phyloP scores from a whole-genome alignment of 108 stramenopile genomes.

The Discostella stelligeroides region DNA sequence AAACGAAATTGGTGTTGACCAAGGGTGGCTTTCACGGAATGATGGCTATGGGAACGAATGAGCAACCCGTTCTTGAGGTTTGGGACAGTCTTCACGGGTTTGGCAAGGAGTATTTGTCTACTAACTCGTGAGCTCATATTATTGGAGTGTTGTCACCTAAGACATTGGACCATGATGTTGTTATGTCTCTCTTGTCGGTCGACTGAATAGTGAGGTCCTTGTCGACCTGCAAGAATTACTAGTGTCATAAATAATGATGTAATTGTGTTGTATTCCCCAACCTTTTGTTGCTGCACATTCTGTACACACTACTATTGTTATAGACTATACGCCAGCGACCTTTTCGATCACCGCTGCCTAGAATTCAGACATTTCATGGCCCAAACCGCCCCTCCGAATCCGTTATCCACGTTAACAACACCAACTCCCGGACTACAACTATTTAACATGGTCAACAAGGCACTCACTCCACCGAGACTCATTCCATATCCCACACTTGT shows the following conservation, averaged over 20 bases:
- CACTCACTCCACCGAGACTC: conserved; percentile 89
- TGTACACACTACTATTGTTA: too few species aligned
- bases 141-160: too few species aligned
- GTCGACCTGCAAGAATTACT: too few species aligned
- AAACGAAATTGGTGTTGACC: conserved; percentile 22
- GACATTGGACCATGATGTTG: too few species aligned
- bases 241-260: too few species aligned
- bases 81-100: conserved; percentile 22
- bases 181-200: too few species aligned
- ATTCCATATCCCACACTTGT: conserved; percentile 95
- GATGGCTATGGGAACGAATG: conserved; percentile 27
- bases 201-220: too few species aligned
- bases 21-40: conserved; percentile 35
- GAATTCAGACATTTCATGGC: conserved; percentile 80
- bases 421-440: conserved; percentile 95
- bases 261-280: too few species aligned
- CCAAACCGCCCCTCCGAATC: conserved; percentile 94
- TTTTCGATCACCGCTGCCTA: conserved; percentile 13
- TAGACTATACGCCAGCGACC: too few species aligned
- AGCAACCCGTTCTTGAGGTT: conserved; percentile 7
- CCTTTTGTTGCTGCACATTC: too few species aligned
- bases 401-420: conserved; percentile 97
- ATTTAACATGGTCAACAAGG: conserved; percentile 95
- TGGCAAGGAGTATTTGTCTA: conserved; percentile 10
- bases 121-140: too few species aligned